These are phyloP conservation scores for Thuidium tamariscinum DNA, from an alignment of 225 moss, liverwort and hornwort species.

Conservation along the genomic window DNA sequence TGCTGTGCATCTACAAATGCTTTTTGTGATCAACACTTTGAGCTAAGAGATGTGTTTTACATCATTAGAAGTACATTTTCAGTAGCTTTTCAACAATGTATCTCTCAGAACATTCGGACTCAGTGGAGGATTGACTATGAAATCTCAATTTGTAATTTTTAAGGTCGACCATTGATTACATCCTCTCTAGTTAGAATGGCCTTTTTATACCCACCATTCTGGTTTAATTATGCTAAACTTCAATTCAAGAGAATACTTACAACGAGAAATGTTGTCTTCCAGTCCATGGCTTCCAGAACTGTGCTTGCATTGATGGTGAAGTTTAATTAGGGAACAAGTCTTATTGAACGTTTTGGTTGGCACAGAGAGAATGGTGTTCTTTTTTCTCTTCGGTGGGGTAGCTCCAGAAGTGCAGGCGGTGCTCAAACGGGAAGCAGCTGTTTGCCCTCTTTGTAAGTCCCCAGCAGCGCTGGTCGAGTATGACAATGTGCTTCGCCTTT, in stretches of 20 bases:
- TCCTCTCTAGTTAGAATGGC: neutral
- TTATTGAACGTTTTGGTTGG: neutral
- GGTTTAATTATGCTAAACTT: neutral
- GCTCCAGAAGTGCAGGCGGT: constrained; percentile 39
- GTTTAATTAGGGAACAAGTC: neutral
- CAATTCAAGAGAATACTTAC: neutral
- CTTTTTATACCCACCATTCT: neutral
- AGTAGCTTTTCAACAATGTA: neutral
- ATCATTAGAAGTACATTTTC: neutral
- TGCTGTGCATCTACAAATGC: neutral
- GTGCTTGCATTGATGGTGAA: neutral
- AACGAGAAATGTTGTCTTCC: neutral
- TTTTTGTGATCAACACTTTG: neutral
- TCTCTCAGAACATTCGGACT: neutral
- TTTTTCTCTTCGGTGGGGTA: constrained; percentile 69
- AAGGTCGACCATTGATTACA: neutral
- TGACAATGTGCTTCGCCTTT: constrained; percentile 59
- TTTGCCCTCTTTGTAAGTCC: constrained; percentile 49
- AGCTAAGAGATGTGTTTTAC: neutral
- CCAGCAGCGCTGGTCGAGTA: constrained; percentile 61
- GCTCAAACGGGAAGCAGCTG: constrained; percentile 24
- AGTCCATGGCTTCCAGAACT: neutral
- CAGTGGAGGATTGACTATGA: neutral
- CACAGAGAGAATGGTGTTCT: constrained; percentile 35
- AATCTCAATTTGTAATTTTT: neutral